Evolutionary conservation across 257 asterid genomes (phyloP).

Genomic region (Forsythia viridissima): DNA sequence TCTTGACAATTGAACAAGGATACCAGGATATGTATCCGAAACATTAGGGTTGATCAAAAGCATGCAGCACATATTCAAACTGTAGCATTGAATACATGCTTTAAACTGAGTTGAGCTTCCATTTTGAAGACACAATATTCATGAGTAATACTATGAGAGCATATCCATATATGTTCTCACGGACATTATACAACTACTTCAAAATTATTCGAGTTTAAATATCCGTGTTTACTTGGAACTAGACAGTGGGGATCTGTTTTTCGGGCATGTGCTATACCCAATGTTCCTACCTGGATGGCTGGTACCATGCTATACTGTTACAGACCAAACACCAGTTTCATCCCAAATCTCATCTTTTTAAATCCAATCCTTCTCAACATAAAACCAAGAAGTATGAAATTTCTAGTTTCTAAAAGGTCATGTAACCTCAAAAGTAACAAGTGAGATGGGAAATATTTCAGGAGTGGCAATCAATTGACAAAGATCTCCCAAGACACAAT

Average conservation of each 20-base stretch:
- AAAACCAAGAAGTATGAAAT: neutral
- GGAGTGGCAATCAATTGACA: neutral
- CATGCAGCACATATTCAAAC: neutral
- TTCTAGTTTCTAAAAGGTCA: neutral
- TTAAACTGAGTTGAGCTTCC: slow-evolving; percentile 5
- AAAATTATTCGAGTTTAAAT: neutral
- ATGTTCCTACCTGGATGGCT: neutral
- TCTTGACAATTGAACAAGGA: neutral
- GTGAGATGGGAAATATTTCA: neutral
- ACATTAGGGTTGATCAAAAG: neutral
- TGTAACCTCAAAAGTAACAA: neutral
- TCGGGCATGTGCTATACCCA: neutral
- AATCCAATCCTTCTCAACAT: neutral
- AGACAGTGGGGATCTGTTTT: neutral
- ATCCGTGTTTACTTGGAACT: neutral
- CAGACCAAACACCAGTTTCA: neutral
- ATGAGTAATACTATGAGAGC: slow-evolving; percentile 2
- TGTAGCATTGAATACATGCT: neutral
- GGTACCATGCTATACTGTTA: neutral
- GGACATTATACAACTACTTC: neutral
- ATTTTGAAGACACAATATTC: slow-evolving; percentile 9
- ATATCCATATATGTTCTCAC: neutral
- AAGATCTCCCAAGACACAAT: neutral
- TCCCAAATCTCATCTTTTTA: neutral
- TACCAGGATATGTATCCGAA: neutral